phyloP scores from a whole-genome alignment of 1,284 basidiomycete species.

The Pyrrhoderma noxium region DNA sequence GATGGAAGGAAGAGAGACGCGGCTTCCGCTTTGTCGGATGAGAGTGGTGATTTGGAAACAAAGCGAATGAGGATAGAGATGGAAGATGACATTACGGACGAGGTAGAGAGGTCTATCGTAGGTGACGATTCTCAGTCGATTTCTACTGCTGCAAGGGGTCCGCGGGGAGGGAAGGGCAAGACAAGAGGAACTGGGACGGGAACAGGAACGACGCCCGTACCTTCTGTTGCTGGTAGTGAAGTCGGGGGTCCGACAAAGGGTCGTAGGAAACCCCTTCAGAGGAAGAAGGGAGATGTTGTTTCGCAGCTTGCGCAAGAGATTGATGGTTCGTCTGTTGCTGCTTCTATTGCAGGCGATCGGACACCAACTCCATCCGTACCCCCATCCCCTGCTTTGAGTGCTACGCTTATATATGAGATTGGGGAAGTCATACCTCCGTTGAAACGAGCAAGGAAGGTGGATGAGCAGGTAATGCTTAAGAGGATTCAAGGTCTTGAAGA shows the following conservation, averaged over 20 bases:
- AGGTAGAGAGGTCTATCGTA: conserved; percentile 32
- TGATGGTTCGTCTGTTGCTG: conserved; percentile 45
- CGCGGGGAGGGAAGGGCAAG: conserved; percentile 33
- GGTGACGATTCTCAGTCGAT: conserved; percentile 25
- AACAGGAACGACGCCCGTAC: conserved; percentile 12
- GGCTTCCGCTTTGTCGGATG: conserved; percentile 42
- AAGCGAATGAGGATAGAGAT: conserved; percentile 46
- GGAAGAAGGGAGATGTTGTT: conserved; percentile 38
- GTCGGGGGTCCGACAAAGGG: conserved; percentile 24
- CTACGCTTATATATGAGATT: conserved; percentile 60
- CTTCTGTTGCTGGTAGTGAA: conserved; percentile 17
- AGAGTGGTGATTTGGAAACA: conserved; percentile 27
- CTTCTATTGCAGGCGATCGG: conserved; percentile 48
- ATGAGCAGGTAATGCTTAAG: conserved; percentile 62
- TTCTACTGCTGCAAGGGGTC: conserved; percentile 18
- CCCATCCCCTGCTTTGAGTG: conserved; percentile 52
- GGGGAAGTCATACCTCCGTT: conserved; percentile 60
- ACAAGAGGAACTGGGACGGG: conserved; percentile 20
- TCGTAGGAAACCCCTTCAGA: conserved; percentile 34
- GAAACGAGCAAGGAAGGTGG: conserved; percentile 67
- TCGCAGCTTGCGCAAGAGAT: conserved; percentile 40
- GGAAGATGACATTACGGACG: conserved; percentile 32
- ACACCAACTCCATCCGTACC: conserved; percentile 53
- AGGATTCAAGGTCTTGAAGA: conserved; percentile 74
- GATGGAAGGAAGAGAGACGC: conserved; percentile 41